Percentiles rank a stretch among this genome's conserved stretches.
These are phyloP conservation scores for Lactifluus subvellereus DNA, from an alignment of 768 basidiomycete genomes.

Conservation along the genomic window DNA sequence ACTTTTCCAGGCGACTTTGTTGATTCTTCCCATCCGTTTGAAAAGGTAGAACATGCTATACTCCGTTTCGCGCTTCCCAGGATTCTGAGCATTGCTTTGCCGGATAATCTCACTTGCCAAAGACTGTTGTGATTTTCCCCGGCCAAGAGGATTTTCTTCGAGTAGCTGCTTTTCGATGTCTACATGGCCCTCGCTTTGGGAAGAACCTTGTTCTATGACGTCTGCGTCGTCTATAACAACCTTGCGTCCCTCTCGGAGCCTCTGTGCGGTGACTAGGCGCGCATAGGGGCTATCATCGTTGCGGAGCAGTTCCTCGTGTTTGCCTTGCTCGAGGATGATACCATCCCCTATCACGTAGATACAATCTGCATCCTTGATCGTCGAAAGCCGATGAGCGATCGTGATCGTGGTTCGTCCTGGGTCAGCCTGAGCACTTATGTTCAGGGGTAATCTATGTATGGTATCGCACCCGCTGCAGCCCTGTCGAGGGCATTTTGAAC, in stretches of 20 bases:
- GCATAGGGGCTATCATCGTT: slow-evolving; percentile 57
- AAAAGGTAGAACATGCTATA: slow-evolving; percentile 54
- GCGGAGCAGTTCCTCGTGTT: slow-evolving; percentile 36
- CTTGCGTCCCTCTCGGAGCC: slow-evolving; percentile 49
- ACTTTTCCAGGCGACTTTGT: slow-evolving; percentile 48
- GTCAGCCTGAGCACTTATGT: not conserved
- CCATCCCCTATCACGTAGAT: slow-evolving; percentile 43
- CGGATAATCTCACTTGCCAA: slow-evolving; percentile 58
- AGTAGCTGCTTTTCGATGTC: slow-evolving; percentile 47
- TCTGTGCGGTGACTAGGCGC: slow-evolving; percentile 69
- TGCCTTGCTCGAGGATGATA: slow-evolving; percentile 40
- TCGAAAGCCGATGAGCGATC: slow-evolving; percentile 32
- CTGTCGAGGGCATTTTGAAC: slow-evolving; percentile 51
- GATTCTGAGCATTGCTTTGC: slow-evolving; percentile 32
- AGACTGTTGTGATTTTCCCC: slow-evolving; percentile 46
- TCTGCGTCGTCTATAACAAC: slow-evolving; percentile 22
- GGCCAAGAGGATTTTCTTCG: slow-evolving; percentile 54
- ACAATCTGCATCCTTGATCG: slow-evolving; percentile 37
- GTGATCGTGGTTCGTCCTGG: slow-evolving; percentile 32
- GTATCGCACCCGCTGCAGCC: slow-evolving; percentile 31
- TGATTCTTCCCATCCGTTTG: slow-evolving; percentile 56
- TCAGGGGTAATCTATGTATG: not conserved
- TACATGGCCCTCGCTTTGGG: not conserved
- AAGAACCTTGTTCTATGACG: not conserved
- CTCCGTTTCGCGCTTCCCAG: slow-evolving; percentile 30